phyloP scores from a whole-genome alignment of 176 grass and related monocot genomes.

The Eleusine coracana region DNA sequence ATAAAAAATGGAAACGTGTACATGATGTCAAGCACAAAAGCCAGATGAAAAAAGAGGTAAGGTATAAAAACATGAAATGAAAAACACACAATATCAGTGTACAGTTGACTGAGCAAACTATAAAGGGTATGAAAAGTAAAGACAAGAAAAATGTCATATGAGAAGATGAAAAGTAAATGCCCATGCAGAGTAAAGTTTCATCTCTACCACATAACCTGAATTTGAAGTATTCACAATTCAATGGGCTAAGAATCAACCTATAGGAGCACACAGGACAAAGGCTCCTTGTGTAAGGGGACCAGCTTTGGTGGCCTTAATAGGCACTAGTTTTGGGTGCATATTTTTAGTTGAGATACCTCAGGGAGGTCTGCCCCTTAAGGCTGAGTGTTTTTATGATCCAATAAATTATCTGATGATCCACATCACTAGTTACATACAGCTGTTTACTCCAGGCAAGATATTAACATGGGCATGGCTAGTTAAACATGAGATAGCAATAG shows the following conservation, averaged over 20 bases:
- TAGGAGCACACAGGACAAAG: not conserved
- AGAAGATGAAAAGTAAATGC: not conserved
- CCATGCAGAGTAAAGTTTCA: not conserved
- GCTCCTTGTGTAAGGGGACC: not conserved
- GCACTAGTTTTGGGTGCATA: not conserved
- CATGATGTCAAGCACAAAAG: not conserved
- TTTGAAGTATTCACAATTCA: not conserved
- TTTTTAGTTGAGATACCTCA: not conserved
- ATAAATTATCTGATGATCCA: not conserved
- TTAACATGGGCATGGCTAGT: not conserved
- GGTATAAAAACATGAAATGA: not conserved
- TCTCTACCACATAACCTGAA: conserved; percentile 2
- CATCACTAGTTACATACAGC: not conserved
- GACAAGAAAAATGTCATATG: not conserved
- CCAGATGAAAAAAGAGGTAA: not conserved
- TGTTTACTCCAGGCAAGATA: not conserved
- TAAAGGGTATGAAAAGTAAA: not conserved
- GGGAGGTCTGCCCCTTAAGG: no score
- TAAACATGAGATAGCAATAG: not conserved
- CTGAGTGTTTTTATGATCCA: not conserved
- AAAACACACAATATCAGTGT: not conserved
- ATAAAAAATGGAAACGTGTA: not conserved
- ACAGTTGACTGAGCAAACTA: not conserved
- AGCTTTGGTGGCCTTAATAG: not conserved
- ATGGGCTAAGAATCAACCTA: not conserved